Evolutionary conservation across 129 eudicot genomes (phyloP), one percentile per base, ranked within the genome.

Genomic region (Artemisia annua): DNA sequence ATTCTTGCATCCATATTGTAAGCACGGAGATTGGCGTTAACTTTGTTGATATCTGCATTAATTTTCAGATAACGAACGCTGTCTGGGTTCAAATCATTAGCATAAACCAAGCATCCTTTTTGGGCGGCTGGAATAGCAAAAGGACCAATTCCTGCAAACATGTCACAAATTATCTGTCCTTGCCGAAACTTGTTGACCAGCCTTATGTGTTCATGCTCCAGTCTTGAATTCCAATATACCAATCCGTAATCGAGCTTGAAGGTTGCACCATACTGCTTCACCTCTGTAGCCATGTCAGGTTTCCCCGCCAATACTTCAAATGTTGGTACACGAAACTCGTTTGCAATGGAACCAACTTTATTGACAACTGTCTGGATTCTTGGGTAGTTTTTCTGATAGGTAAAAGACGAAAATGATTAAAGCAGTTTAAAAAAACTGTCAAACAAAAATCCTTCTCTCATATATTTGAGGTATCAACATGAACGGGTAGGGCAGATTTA

Each of bases 61-160:
- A 88, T 76, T 84, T 83, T 95, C 77, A 95, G 59, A 80, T 73
- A 95, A 13, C 73, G 93, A 72, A 88, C 32, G 32, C 99, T 95
- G 48, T 90, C 97, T 46, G 99, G 99, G 78, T 95, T 95, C 22
- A 95, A 78, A 79, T 95, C 99, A 83, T 95, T 95, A 35, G 96
- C 97, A 78, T 86, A 88, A 48, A 95, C 96, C 32, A 85, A 78
- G 80, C 99, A 95, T 30, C 99, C 97, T 80, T 95, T 95, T 63
- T 86, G 97, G 12, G 99, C 97, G 19, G 99, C 91, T 61, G 99
- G 97, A 86, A 95, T 88, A 58, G 94, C 96, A 85, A 95, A 95
- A 20, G 99, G 99, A 66, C 99, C 99, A 69, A 95, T 91, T 48
- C 99, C 99, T 62, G 97, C 87, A 88, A 95, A 95, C 99, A 91